A percentile compares a stretch with the other conserved stretches of the same genome.
phyloP scores from a whole-genome alignment of 106 monocot genomes.

The Dactylorhiza incarnata region DNA sequence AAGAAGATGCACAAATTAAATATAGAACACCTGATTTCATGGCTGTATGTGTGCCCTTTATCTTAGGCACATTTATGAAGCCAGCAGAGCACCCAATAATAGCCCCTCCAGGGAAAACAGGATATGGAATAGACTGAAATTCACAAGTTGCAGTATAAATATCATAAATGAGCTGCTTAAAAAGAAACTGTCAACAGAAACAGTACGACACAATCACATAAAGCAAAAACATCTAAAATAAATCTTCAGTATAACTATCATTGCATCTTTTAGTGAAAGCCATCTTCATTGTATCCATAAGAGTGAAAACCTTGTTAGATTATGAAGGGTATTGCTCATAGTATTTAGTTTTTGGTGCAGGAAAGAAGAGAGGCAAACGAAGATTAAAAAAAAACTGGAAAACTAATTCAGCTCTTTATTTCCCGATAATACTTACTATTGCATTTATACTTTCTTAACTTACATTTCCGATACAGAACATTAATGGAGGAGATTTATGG shows the following conservation, averaged over 20 bases:
- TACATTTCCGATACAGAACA: too few species aligned
- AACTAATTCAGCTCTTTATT: too few species aligned
- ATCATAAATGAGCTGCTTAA: neutral
- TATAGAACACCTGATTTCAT: conserved; percentile 90
- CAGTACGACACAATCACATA: too few species aligned
- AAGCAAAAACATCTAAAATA: too few species aligned
- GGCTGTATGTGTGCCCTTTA: conserved; percentile 97
- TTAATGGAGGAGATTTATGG: too few species aligned
- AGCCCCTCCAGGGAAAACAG: conserved; percentile 95
- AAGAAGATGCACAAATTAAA: neutral
- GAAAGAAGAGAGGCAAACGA: too few species aligned
- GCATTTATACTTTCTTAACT: too few species aligned
- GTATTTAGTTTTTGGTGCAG: too few species aligned
- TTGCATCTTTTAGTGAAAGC: neutral
- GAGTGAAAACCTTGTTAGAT: neutral
- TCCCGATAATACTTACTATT: too few species aligned
- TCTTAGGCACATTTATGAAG: conserved; percentile 95
- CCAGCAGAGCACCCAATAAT: conserved; percentile 98
- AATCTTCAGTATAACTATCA: too few species aligned
- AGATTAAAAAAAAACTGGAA: too few species aligned
- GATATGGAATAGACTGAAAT: conserved; percentile 91
- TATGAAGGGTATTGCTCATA: too few species aligned
- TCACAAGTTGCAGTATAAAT: conserved; percentile 1
- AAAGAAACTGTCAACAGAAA: neutral
- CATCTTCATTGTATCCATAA: neutral